Percentiles rank a stretch among this genome's conserved stretches.
These are phyloP conservation scores for Primulina tabacum DNA, from an alignment of 257 asterid genomes.

Conservation along the genomic window DNA sequence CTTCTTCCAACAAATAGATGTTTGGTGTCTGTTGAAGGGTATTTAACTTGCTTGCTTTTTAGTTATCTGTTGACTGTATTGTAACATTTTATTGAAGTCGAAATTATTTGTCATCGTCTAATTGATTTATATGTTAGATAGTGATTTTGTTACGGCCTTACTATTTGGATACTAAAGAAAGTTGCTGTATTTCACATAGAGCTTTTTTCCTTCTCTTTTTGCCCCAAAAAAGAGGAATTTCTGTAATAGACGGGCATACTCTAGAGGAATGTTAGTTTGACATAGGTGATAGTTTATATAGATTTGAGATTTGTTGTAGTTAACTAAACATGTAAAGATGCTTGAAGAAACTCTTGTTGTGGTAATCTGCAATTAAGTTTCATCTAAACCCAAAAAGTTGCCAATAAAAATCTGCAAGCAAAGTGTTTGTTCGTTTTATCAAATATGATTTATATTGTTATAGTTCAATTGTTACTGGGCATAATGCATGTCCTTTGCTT, in stretches of 20 bases:
- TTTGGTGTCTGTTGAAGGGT: constrained; percentile 90
- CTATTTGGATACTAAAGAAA: not conserved
- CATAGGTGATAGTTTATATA: not conserved
- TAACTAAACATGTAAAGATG: not conserved
- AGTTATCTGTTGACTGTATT: not conserved
- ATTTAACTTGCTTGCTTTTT: constrained; percentile 22
- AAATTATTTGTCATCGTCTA: not conserved
- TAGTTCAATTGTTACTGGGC: constrained; percentile 8
- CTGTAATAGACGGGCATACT: not conserved
- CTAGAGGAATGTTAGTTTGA: not conserved
- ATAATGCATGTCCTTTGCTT: constrained; percentile 20
- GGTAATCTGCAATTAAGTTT: constrained; percentile 3
- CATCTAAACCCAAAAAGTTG: not conserved
- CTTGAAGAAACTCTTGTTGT: not conserved
- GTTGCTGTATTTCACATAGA: not conserved
- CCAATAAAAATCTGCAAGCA: not conserved
- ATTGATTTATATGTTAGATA: not conserved
- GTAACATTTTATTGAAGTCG: not conserved
- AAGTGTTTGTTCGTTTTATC: constrained; percentile 7
- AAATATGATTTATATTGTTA: not conserved
- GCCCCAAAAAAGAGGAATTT: not conserved
- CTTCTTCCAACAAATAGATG: constrained; percentile 80
- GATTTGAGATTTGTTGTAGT: not conserved
- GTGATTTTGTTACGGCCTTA: not conserved
- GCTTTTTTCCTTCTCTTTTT: not conserved